These are phyloP conservation scores for Aspergillus tamarii DNA, from an alignment of 2,329 filamentous ascomycete genomes.

Conservation along the genomic window DNA sequence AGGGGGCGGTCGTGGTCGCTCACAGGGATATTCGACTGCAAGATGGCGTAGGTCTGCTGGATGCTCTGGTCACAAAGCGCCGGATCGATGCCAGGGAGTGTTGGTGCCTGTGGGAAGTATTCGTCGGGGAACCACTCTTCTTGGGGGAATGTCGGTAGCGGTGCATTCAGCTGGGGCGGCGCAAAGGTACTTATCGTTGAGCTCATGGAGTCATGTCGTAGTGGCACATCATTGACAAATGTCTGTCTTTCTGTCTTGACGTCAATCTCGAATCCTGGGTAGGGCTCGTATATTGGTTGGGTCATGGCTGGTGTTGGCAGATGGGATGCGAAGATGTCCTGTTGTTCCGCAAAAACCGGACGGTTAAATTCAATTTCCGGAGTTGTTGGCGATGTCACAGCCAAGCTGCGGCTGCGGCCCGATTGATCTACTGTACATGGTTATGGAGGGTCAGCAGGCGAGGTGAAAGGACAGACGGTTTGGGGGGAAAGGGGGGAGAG, in stretches of 20 bases:
- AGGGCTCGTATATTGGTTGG: slow-evolving; percentile 58
- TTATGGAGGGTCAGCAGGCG: slow-evolving; percentile 12
- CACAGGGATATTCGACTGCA: slow-evolving; percentile 76
- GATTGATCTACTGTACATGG: slow-evolving; percentile 18
- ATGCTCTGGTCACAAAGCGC: slow-evolving; percentile 22
- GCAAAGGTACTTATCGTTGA: slow-evolving; percentile 94
- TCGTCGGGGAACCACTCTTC: slow-evolving; percentile 75
- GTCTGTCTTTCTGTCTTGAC: slow-evolving; percentile 95
- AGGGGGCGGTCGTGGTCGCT: slow-evolving; percentile 86
- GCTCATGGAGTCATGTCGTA: slow-evolving; percentile 80
- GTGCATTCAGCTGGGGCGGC: slow-evolving; percentile 70
- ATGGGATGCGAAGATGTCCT: slow-evolving; percentile 47
- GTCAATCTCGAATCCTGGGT: slow-evolving; percentile 86
- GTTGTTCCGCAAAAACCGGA: slow-evolving; percentile 55
- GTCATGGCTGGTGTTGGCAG: slow-evolving; percentile 59
- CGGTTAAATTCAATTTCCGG: slow-evolving; percentile 69
- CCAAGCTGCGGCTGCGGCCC: slow-evolving; percentile 19
- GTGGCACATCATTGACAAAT: slow-evolving; percentile 88
- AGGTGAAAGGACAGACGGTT: neutral
- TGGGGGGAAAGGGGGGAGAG: neutral
- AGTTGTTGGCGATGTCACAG: slow-evolving; percentile 66
- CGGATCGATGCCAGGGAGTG: slow-evolving; percentile 33
- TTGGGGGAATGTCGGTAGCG: slow-evolving; percentile 65
- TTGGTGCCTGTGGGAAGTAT: slow-evolving; percentile 62
- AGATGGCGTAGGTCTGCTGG: slow-evolving; percentile 55